These are phyloP conservation scores for Botrytis elliptica DNA, from an alignment of 2,329 filamentous ascomycete species.

Conservation along the genomic window DNA sequence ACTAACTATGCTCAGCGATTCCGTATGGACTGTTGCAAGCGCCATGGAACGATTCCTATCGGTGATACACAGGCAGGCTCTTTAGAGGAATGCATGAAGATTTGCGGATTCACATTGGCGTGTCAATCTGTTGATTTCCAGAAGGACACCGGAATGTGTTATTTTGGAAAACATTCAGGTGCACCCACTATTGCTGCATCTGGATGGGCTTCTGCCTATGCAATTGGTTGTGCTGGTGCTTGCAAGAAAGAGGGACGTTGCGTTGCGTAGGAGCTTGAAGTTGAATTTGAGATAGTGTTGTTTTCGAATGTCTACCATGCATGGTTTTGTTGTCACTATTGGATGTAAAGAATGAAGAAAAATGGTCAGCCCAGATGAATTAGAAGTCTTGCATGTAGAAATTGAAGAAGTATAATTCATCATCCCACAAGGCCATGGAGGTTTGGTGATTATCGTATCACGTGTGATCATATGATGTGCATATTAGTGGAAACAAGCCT, in stretches of 20 bases:
- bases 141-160: not conserved
- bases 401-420: not conserved
- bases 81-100: conserved; percentile 14
- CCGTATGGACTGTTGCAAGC: conserved; percentile 1
- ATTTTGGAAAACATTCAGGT: conserved; percentile 5
- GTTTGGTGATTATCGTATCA: not conserved
- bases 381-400: not conserved
- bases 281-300: not conserved
- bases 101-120: not conserved
- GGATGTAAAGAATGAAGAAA: not conserved
- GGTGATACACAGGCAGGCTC: not conserved
- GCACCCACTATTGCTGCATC: conserved; percentile 1
- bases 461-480: not conserved
- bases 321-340: not conserved
- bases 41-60: not conserved
- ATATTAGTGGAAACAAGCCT: not conserved
- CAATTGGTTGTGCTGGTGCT: conserved; percentile 13
- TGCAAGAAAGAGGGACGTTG: conserved; percentile 13
- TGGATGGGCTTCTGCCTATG: conserved; percentile 17
- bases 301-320: not conserved
- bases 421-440: not conserved
- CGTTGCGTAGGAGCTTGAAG: not conserved
- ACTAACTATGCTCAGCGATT: not conserved
- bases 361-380: not conserved
- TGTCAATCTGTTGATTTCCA: conserved; percentile 9